These are phyloP conservation scores for Ogataea methanolica DNA, from an alignment of 805 yeast species.

Conservation along the genomic window DNA sequence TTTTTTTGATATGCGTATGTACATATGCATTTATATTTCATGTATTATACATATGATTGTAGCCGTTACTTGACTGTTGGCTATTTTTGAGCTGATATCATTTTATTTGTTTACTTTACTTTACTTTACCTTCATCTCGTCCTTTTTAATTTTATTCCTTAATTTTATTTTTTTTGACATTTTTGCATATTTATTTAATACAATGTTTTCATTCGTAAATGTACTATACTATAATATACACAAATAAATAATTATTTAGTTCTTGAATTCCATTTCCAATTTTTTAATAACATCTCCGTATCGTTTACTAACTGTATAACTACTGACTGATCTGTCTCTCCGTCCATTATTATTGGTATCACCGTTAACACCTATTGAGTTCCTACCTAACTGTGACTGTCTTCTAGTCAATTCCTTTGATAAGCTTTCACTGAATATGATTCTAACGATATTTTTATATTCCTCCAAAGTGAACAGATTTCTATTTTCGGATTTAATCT, in stretches of 20 bases:
- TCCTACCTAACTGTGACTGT: no score
- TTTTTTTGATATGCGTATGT: no score
- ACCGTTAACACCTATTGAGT: no score
- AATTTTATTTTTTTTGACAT: not conserved
- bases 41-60: no score
- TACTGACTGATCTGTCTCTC: constrained; percentile 15
- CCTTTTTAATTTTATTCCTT: not conserved
- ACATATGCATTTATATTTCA: no score
- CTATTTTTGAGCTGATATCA: no score
- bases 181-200: not conserved
- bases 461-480: constrained; percentile 37
- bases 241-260: not conserved
- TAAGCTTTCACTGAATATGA: constrained; percentile 42
- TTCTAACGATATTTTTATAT: constrained; percentile 45
- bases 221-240: not conserved
- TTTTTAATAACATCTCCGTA: constrained; percentile 20
- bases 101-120: not conserved
- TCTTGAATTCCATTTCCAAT: constrained; percentile 11
- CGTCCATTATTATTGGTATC: constrained; percentile 7
- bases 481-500: constrained; percentile 18
- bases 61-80: no score
- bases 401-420: not conserved
- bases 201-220: not conserved
- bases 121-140: not conserved
- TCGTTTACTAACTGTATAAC: constrained; percentile 22